These are phyloP conservation scores for Euphorbia celastroides DNA, from an alignment of 441 rosid genomes.

Conservation along the genomic window DNA sequence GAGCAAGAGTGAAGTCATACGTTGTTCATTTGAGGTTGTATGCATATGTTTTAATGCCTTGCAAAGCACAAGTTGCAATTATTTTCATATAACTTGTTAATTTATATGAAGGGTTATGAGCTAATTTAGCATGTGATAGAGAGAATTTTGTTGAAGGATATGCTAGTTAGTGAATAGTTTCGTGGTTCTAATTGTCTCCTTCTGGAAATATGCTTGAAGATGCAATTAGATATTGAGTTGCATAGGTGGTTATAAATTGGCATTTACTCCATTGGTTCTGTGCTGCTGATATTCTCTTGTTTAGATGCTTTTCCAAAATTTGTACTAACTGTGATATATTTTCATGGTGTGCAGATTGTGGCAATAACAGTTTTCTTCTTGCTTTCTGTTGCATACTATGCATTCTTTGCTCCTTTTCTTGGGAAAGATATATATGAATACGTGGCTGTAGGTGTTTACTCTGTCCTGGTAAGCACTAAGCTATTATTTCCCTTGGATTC, in stretches of 20 bases:
- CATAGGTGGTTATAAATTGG: neutral
- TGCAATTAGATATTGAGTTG: neutral
- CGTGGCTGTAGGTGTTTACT: constrained; percentile 67
- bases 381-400: constrained; percentile 78
- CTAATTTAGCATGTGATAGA: neutral
- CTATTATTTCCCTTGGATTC: neutral
- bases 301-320: constrained; percentile 1
- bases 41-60: neutral
- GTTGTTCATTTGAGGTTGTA: neutral
- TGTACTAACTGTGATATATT: constrained; percentile 12
- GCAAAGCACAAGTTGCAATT: neutral
- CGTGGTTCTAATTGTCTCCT: neutral
- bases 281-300: neutral
- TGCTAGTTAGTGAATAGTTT: neutral
- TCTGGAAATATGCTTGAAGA: neutral
- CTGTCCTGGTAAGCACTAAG: constrained; percentile 53
- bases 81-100: neutral
- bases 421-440: constrained; percentile 60
- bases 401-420: constrained; percentile 94
- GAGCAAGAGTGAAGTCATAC: neutral
- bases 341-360: constrained; percentile 52
- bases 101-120: neutral
- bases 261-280: neutral
- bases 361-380: constrained; percentile 80
- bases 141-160: constrained; percentile 1